Evolutionary conservation across 2,329 filamentous ascomycete species (phyloP).

Genomic region (Rhinocladiella mackenziei): DNA sequence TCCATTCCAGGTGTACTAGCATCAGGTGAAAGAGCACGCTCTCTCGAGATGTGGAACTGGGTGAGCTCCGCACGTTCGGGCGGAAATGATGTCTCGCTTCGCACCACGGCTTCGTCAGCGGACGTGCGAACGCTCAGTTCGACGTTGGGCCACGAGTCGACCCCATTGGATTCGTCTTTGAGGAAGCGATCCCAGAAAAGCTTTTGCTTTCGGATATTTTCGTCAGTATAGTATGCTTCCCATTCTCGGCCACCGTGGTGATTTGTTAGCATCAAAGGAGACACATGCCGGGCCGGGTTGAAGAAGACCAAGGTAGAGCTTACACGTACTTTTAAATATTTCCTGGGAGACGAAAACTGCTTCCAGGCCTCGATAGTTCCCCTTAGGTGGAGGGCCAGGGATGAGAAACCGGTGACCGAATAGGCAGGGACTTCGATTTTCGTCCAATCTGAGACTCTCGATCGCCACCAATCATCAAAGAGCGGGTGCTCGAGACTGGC

Average conservation of each 20-base stretch:
- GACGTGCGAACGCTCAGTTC: background rate
- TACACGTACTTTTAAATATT: conserved; percentile 1
- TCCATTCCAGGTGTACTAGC: background rate
- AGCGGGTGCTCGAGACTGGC: conserved; percentile 1
- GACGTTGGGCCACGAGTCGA: background rate
- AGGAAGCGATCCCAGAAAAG: conserved; percentile 3
- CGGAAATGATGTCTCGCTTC: background rate
- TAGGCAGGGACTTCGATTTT: background rate
- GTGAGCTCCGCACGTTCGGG: background rate
- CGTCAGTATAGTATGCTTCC: background rate
- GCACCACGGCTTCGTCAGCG: background rate
- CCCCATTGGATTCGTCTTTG: background rate
- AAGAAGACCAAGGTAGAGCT: background rate
- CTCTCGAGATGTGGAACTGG: conserved; percentile 1
- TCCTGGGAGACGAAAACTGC: background rate
- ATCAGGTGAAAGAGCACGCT: background rate
- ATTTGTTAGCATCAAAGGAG: no score
- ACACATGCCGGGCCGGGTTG: background rate
- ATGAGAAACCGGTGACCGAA: background rate
- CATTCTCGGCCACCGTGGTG: conserved; percentile 1
- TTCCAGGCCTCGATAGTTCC: conserved; percentile 5
- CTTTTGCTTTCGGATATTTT: background rate
- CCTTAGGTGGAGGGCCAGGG: background rate
- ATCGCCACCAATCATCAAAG: conserved; percentile 4
- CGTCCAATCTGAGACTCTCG: conserved; percentile 1